Conservation (phyloP, 345 rosid genomes). For the Citrus medica region DNA sequence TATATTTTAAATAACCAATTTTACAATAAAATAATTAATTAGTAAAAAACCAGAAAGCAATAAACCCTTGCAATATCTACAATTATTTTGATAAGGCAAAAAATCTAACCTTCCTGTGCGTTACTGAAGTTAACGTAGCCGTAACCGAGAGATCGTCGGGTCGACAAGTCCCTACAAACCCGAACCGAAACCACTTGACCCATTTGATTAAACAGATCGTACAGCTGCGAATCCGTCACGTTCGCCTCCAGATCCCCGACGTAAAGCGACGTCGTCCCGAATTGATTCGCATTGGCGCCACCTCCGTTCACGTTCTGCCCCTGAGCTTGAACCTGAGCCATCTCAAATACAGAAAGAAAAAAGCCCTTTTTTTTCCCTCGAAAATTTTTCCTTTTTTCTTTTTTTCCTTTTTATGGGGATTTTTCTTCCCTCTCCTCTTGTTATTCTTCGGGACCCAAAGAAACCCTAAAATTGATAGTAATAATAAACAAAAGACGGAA, state of each 20-base stretch:
- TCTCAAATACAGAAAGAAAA: neutral
- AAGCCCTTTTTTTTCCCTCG: neutral
- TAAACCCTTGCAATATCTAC: neutral
- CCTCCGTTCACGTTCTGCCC: conserved; percentile 42
- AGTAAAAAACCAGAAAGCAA: neutral
- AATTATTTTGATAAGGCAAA: neutral
- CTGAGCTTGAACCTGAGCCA: conserved; percentile 57
- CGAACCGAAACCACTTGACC: conserved; percentile 86
- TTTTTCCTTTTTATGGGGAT: conserved; percentile 6
- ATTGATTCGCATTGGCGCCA: conserved; percentile 34
- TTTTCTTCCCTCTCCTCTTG: conserved; percentile 80
- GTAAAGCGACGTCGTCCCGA: conserved; percentile 74
- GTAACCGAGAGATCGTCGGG: conserved; percentile 83
- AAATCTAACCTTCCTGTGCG: conserved; percentile 62
- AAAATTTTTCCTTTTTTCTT: conserved; percentile 1
- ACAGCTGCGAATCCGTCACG: conserved; percentile 79
- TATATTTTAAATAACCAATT: neutral
- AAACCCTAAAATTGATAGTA: conserved; percentile 23
- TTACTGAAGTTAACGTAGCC: conserved; percentile 82
- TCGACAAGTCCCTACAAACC: conserved; percentile 70
- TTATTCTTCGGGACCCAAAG: conserved; percentile 30
- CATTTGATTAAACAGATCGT: conserved; percentile 74
- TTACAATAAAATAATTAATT: neutral
- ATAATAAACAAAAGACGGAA: conserved; percentile 9
- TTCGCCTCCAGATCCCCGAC: conserved; percentile 87